These are phyloP conservation scores for Aspergillus sp. DNA, from an alignment of 2,329 filamentous ascomycete species.

Conservation along the genomic window DNA sequence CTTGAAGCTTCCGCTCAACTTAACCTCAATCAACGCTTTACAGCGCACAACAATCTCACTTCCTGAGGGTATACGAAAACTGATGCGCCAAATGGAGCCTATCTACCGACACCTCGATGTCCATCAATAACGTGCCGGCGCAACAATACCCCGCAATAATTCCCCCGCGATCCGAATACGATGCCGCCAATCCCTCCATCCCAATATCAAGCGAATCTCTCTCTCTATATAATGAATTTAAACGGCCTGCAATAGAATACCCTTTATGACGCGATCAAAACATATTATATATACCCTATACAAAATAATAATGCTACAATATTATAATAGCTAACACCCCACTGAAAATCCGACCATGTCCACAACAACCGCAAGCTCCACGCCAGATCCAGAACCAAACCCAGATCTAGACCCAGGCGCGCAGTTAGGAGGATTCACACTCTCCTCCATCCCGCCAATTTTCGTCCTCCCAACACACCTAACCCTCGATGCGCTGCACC, in stretches of 20 bases:
- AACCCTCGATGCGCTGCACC: constrained; percentile 59
- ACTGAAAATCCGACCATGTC: background rate
- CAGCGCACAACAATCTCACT: background rate
- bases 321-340: background rate
- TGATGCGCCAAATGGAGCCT: background rate
- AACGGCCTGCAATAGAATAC: background rate
- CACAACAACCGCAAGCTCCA: constrained; percentile 21
- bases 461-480: constrained; percentile 74
- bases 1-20: background rate
- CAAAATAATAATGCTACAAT: background rate
- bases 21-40: background rate
- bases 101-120: background rate
- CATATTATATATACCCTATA: background rate
- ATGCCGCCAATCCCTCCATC: background rate
- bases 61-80: background rate
- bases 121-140: too few relatives aligned
- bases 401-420: background rate
- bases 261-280: background rate
- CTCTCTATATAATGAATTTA: background rate
- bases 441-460: constrained; percentile 58
- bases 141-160: background rate
- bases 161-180: background rate
- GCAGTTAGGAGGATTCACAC: constrained; percentile 11
- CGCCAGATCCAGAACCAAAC: background rate
- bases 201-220: background rate